A percentile compares a stretch with the other conserved stretches of the same genome.
These are phyloP conservation scores for Ophiostoma sp. DNA, from an alignment of 2,329 filamentous ascomycete genomes.

Conservation along the genomic window DNA sequence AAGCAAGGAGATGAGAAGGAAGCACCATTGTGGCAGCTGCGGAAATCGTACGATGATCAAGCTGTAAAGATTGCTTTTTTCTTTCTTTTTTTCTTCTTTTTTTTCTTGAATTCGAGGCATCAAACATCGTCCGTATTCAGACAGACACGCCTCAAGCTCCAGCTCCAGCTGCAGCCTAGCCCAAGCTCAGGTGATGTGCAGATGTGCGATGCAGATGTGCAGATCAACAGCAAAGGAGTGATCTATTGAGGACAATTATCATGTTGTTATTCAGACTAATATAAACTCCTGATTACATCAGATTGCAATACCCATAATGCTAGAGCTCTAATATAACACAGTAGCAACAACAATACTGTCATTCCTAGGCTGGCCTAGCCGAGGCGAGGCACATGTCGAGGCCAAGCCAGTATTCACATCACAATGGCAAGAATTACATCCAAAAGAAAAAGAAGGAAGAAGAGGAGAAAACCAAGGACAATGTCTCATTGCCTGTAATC, in stretches of 20 bases:
- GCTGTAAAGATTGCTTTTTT: neutral
- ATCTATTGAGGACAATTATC: neutral
- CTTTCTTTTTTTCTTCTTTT: too few species aligned
- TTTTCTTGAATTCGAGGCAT: neutral
- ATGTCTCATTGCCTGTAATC: neutral
- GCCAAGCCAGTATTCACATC: neutral
- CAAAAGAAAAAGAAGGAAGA: neutral
- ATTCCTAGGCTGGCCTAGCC: neutral
- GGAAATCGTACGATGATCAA: neutral
- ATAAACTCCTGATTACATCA: neutral
- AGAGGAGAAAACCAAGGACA: neutral
- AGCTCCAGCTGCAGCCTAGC: neutral
- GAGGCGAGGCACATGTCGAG: neutral
- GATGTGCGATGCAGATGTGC: slow-evolving; percentile 11
- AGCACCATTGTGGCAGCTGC: neutral
- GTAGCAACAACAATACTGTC: neutral
- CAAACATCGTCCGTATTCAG: neutral
- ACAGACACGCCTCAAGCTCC: too few species aligned
- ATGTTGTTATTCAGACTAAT: neutral
- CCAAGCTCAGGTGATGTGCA: slow-evolving; percentile 4
- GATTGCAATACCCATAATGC: too few species aligned
- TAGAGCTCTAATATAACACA: neutral
- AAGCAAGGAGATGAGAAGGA: neutral
- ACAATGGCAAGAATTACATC: neutral
- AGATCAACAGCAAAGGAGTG: slow-evolving; percentile 11